phyloP scores from a whole-genome alignment of 306 rosid species.

The Prunus padus region DNA sequence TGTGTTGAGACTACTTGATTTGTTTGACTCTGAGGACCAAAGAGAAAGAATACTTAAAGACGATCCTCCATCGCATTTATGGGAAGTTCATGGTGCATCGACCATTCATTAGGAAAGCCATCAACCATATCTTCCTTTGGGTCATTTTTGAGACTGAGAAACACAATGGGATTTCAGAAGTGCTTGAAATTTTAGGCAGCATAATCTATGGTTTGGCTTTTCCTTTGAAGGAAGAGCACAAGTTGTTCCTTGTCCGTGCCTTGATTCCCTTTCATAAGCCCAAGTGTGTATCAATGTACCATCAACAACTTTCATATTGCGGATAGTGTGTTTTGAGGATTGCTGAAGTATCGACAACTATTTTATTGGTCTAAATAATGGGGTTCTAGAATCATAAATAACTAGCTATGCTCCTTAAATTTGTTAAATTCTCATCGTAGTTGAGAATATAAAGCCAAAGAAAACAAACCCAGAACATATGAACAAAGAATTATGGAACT shows the following conservation, averaged over 20 bases:
- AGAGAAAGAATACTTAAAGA: conserved; percentile 66
- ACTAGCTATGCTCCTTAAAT: background rate
- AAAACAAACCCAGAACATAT: conserved; percentile 1
- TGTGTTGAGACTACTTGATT: conserved; percentile 54
- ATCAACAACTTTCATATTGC: conserved; percentile 61
- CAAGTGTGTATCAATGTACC: conserved; percentile 55
- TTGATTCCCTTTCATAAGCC: conserved; percentile 72
- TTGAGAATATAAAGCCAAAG: background rate
- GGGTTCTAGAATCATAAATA: background rate
- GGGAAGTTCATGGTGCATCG: conserved; percentile 72
- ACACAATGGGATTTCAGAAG: conserved; percentile 58
- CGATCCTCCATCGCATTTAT: conserved; percentile 57
- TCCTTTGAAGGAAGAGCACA: conserved; percentile 74
- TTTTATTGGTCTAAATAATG: too few relatives aligned
- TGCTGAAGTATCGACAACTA: background rate
- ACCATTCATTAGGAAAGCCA: conserved; percentile 60
- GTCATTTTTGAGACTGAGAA: conserved; percentile 65
- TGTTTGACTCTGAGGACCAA: conserved; percentile 69
- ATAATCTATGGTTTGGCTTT: conserved; percentile 63
- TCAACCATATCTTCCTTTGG: conserved; percentile 55
- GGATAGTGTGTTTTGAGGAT: too few relatives aligned
- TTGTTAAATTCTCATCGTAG: background rate
- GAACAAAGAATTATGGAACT: background rate
- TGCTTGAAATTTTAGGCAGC: conserved; percentile 65
- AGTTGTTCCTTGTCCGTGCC: conserved; percentile 56